Conservation (phyloP, 2,329 filamentous ascomycete species). For the Cladosporium sp. region DNA sequence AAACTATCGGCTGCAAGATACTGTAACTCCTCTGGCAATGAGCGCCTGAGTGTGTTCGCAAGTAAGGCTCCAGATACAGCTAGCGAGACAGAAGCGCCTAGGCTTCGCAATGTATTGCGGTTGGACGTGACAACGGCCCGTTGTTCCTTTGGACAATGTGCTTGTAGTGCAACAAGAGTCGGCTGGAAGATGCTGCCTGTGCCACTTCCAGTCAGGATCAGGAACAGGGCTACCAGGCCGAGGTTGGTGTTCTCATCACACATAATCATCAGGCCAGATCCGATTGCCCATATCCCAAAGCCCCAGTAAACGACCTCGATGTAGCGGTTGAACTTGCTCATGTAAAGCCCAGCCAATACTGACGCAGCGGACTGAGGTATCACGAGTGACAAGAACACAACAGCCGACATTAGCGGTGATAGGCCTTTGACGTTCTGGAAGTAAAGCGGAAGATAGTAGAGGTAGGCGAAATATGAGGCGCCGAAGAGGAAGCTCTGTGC, state of each 20-base stretch:
- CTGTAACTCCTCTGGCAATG: constrained; percentile 36
- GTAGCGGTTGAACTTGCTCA: constrained; percentile 47
- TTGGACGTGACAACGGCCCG: constrained; percentile 61
- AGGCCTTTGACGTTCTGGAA: constrained; percentile 71
- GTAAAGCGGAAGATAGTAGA: constrained; percentile 80
- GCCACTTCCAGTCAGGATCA: constrained; percentile 58
- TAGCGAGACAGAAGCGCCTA: constrained; percentile 62
- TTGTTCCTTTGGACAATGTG: constrained; percentile 52
- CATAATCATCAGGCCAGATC: constrained; percentile 37
- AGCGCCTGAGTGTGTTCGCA: constrained; percentile 27
- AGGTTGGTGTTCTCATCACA: constrained; percentile 30
- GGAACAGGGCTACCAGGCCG: constrained; percentile 49
- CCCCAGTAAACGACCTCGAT: constrained; percentile 45
- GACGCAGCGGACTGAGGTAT: constrained; percentile 30
- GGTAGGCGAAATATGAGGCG: constrained; percentile 60
- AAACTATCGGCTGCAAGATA: constrained; percentile 39
- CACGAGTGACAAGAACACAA: constrained; percentile 45
- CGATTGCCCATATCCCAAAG: constrained; percentile 35
- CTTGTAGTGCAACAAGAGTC: constrained; percentile 64
- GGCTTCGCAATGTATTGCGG: constrained; percentile 67
- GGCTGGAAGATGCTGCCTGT: constrained; percentile 65
- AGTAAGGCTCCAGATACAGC: constrained; percentile 65
- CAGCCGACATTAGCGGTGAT: constrained; percentile 60
- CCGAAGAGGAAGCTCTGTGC: constrained; percentile 58
- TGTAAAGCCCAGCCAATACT: constrained; percentile 36